Percentiles rank a stretch among this genome's conserved stretches.
These are phyloP conservation scores for Colletotrichum orbiculare DNA, from an alignment of 2,329 filamentous ascomycete species.

Conservation along the genomic window DNA sequence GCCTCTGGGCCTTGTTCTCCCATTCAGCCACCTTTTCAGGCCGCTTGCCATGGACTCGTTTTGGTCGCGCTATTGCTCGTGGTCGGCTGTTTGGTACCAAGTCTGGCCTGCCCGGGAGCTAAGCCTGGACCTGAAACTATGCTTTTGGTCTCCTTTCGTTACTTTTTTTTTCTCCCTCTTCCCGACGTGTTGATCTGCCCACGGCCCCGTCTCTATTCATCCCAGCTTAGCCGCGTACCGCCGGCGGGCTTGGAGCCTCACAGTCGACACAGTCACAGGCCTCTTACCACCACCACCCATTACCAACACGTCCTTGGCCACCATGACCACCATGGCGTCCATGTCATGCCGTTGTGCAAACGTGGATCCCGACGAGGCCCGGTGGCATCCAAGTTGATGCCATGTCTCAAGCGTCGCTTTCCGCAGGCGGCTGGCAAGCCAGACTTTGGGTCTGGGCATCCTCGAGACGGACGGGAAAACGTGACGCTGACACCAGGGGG, in stretches of 20 bases:
- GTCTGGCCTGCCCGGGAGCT: conserved; percentile 31
- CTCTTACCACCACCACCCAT: conserved; percentile 14
- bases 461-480: conserved; percentile 13
- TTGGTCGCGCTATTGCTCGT: conserved; percentile 26
- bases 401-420: conserved; percentile 32
- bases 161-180: conserved; percentile 1
- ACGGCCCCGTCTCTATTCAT: conserved; percentile 28
- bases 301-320: conserved; percentile 17
- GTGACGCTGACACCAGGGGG: conserved; percentile 20
- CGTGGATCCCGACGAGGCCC: conserved; percentile 32
- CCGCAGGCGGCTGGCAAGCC: conserved; percentile 14
- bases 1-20: neutral
- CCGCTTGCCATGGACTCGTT: conserved; percentile 30
- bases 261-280: conserved; percentile 5
- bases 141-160: conserved; percentile 3
- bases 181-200: conserved; percentile 27
- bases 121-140: conserved; percentile 34
- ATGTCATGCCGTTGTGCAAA: conserved; percentile 27
- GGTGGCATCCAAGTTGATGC: conserved; percentile 24
- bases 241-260: conserved; percentile 20
- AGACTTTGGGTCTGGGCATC: conserved; percentile 24
- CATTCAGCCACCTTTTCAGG: conserved; percentile 30
- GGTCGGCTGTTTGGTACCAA: conserved; percentile 26
- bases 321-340: conserved; percentile 25
- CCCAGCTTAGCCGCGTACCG: conserved; percentile 20